Percentiles rank a stretch among this genome's conserved stretches.
Conservation (phyloP, 345 rosid species). For the Arabidopsis thaliana region TAIR10.1 NC_003071.7:9706001-9706500, state of each 20-base stretch:
- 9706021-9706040: constrained; percentile 60
- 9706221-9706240: constrained; percentile 68
- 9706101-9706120: background rate
- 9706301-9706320: constrained; percentile 41
- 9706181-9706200: background rate
- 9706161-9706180: constrained; percentile 51
- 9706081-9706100: background rate
- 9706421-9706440: constrained; percentile 51
- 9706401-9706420: constrained; percentile 46
- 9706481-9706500: constrained; percentile 13
- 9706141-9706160: constrained; percentile 48
- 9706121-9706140: constrained; percentile 46
- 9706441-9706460: constrained; percentile 20
- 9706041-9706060: constrained; percentile 52
- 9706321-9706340: constrained; percentile 52
- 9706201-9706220: constrained; percentile 46
- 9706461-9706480: constrained; percentile 43
- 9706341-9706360: constrained; percentile 39
- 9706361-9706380: constrained; percentile 62
- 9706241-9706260: constrained; percentile 60
- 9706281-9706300: constrained; percentile 13
- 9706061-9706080: background rate
- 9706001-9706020: constrained; percentile 73
- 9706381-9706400: constrained; percentile 77
- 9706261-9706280: background rate